Evolutionary conservation across 2,329 filamentous ascomycete species (phyloP).

Genomic region (Pseudogymnoascus sp.): DNA sequence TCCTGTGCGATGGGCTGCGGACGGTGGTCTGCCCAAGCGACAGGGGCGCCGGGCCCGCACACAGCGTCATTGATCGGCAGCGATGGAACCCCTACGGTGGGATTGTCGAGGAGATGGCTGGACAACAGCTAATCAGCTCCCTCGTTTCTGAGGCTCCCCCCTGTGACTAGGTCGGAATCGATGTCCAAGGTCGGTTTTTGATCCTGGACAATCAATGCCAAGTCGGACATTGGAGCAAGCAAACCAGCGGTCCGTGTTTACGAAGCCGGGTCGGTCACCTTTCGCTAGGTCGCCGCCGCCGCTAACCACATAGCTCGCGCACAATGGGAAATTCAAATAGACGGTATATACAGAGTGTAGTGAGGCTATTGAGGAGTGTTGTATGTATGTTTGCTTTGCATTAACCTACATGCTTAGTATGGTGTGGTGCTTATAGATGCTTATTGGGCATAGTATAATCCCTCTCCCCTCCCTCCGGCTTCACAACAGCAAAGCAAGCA

Average conservation of each 20-base stretch:
- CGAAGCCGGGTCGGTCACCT: not conserved
- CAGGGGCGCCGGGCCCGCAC: not conserved
- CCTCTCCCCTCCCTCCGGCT: not conserved
- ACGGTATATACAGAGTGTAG: not conserved
- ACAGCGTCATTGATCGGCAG: conserved; percentile 1
- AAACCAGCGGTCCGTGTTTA: not conserved
- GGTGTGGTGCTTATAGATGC: not conserved
- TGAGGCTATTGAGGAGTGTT: not conserved
- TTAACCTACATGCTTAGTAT: not conserved
- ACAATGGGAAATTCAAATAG: not conserved
- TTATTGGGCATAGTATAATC: not conserved
- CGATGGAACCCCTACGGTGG: not conserved
- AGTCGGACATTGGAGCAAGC: not conserved
- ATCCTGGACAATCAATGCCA: not conserved
- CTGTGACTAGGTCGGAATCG: not conserved
- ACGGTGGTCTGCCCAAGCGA: not conserved
- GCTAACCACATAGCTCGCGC: not conserved
- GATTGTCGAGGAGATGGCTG: not conserved
- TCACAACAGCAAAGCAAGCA: not conserved
- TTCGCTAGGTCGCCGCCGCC: not conserved
- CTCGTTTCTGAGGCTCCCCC: not conserved
- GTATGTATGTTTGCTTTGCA: not conserved
- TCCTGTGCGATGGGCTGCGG: not conserved
- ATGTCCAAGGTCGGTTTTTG: not conserved
- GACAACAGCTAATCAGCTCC: not conserved